These are phyloP conservation scores for Penicillium sp. DNA, from an alignment of 2,329 filamentous ascomycete species.

Conservation along the genomic window DNA sequence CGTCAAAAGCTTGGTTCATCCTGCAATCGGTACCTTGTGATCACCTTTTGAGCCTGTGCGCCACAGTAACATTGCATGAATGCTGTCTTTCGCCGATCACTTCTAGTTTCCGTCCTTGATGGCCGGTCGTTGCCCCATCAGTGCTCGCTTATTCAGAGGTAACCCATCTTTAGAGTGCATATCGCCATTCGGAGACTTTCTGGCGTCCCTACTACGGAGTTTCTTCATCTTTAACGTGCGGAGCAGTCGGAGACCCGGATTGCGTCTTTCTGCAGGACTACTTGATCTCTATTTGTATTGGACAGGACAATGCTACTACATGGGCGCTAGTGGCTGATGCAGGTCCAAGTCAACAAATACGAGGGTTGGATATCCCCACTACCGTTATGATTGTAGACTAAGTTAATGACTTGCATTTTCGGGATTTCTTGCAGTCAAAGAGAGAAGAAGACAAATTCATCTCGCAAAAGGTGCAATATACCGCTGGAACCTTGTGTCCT, in stretches of 20 bases:
- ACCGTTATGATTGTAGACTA: not conserved
- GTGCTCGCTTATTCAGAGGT: not conserved
- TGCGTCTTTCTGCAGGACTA: slow-evolving; percentile 1
- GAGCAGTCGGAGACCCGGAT: not conserved
- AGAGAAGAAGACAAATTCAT: not conserved
- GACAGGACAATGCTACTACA: not conserved
- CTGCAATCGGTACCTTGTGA: not conserved
- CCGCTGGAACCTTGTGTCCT: not conserved
- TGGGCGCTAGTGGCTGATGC: not conserved
- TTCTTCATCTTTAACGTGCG: too few relatives aligned
- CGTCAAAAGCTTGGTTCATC: slow-evolving; percentile 1
- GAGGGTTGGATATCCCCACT: not conserved
- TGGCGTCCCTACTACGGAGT: not conserved
- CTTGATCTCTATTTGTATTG: not conserved
- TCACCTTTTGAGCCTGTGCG: slow-evolving; percentile 1
- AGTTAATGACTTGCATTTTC: not conserved
- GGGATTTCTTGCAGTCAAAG: not conserved
- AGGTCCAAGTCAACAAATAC: not conserved
- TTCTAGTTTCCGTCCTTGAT: not conserved
- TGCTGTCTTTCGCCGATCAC: not conserved
- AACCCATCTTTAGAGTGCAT: not conserved
- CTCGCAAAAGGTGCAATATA: not conserved
- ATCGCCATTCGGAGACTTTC: not conserved
- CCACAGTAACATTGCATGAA: slow-evolving; percentile 5
- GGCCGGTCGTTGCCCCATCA: not conserved